Percentiles rank a stretch among this genome's conserved stretches.
Evolutionary conservation across 768 basidiomycete species (phyloP).

Genomic region (Lactarius tabidus): DNA sequence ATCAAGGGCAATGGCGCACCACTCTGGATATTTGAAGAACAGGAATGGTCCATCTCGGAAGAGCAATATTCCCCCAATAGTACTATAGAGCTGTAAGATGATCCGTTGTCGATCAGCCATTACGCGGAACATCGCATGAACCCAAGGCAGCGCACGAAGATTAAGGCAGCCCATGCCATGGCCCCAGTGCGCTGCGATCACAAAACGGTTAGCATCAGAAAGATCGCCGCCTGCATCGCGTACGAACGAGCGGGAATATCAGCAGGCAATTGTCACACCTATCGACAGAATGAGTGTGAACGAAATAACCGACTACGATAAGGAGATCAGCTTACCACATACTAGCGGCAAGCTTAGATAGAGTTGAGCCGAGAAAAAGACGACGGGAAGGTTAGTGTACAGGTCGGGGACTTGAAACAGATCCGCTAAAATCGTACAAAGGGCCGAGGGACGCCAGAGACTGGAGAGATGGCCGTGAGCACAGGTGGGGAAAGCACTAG

Average conservation of each 20-base stretch:
- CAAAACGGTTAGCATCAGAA: slow-evolving; percentile 16
- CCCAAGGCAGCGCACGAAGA: slow-evolving; percentile 44
- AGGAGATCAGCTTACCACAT: slow-evolving; percentile 22
- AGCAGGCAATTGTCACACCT: slow-evolving; percentile 83
- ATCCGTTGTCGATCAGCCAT: slow-evolving; percentile 13
- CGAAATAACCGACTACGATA: neutral
- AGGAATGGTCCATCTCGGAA: slow-evolving; percentile 57
- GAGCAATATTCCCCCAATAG: slow-evolving; percentile 61
- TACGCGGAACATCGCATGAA: slow-evolving; percentile 7
- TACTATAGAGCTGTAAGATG: slow-evolving; percentile 52
- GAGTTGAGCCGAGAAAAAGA: slow-evolving; percentile 4
- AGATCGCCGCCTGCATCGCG: slow-evolving; percentile 10
- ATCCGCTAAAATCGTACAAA: slow-evolving; percentile 13
- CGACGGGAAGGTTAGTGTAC: neutral
- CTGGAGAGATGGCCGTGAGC: neutral
- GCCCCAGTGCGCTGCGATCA: slow-evolving; percentile 57
- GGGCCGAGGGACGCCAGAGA: slow-evolving; percentile 3
- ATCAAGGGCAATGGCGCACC: slow-evolving; percentile 36
- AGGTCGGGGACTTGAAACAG: neutral
- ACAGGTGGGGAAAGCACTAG: neutral
- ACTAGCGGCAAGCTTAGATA: slow-evolving; percentile 1
- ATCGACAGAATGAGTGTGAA: slow-evolving; percentile 6
- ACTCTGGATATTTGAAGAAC: slow-evolving; percentile 64
- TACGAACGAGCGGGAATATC: slow-evolving; percentile 62
- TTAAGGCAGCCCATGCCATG: slow-evolving; percentile 62